Base-by-base conservation (phyloP, 306 rosid species). In the Cicer pinnatifidum region DNA sequence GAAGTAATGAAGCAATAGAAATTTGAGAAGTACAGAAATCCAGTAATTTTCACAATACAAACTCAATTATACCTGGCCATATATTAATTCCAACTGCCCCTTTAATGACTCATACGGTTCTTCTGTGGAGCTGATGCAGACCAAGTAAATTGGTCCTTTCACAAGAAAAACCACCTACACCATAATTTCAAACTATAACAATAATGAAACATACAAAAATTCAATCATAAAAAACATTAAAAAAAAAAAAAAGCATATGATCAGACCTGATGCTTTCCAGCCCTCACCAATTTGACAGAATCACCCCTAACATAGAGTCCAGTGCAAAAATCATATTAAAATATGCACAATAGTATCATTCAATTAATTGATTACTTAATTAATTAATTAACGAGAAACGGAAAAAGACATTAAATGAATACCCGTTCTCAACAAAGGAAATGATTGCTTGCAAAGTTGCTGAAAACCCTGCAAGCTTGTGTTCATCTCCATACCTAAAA, bases 71-170 rank as follows among this genome's bases (percentile, higher is more conserved):
- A 94, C 99, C 97, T 94, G 99, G 72, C 88, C 97, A 75, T 94
- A 94, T 67, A 91, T 88, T 73, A 94, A 87, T 82, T 94, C 99
- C 90, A 94, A 77, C 50, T 94, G 99, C 65, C 90, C 94, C 64
- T 83, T 87, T 69, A 94, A 85, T 53, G 99, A 89, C 72, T 90
- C 96, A 46, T 87, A 89, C 66, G 96, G 99, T 82, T 94, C 99
- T 76, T 91, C 99, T 1, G 99, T 94, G 85, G 92, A 91, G 88
- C 96, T 88, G 79, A 94, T 94, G 89, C 99, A 91, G 64, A 91
- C 99, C 45, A 94, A 80, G 85, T 94, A 94, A 82, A 94, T 94
- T 80, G 99, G 99, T 81, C 99, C 99, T 87, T 89, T 94, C 71
- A 91, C 95, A 67, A 89, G 97, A 85, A 94, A 94, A 84, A 91